A percentile compares a stretch with the other conserved stretches of the same genome.
Conservation (phyloP, 2,329 filamentous ascomycete genomes). For the Fusarium illudens region DNA sequence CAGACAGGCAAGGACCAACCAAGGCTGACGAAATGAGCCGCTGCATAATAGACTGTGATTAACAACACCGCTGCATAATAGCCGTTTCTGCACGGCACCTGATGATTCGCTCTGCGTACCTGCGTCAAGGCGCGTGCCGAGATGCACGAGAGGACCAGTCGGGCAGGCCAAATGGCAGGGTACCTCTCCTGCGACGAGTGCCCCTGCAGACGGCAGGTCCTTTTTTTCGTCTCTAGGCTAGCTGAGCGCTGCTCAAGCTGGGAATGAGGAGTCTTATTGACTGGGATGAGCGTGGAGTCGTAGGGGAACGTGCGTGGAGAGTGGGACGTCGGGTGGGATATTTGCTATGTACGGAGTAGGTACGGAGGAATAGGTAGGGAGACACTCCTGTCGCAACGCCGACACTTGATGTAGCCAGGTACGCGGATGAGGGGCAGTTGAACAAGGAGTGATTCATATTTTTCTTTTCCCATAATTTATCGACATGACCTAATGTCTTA, state of each 20-base stretch:
- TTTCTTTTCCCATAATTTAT: conserved; percentile 7
- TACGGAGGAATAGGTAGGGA: no score
- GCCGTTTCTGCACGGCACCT: no score
- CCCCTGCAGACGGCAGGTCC: conserved; percentile 26
- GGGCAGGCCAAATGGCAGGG: conserved; percentile 4
- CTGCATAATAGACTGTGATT: no score
- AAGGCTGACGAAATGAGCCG: conserved; percentile 7
- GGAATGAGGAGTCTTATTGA: conserved; percentile 22
- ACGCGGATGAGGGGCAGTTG: neutral
- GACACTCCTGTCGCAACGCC: conserved; percentile 11
- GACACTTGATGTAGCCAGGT: conserved; percentile 25
- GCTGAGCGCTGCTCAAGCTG: neutral
- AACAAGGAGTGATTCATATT: neutral
- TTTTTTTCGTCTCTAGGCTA: neutral
- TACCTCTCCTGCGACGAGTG: neutral
- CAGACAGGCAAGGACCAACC: no score
- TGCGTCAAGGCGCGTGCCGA: conserved; percentile 22
- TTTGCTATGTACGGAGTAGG: no score
- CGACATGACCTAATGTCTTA: neutral
- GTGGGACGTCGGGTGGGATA: conserved; percentile 27
- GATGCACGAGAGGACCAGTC: conserved; percentile 13
- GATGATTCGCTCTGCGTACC: conserved; percentile 34
- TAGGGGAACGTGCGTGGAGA: conserved; percentile 37
- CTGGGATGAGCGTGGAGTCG: conserved; percentile 37
- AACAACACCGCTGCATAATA: no score